Evolutionary conservation across 2,329 filamentous ascomycete species (phyloP), one percentile per base, ranked within the genome.

Genomic region (Ophiocordyceps camponoti-leonardi): DNA sequence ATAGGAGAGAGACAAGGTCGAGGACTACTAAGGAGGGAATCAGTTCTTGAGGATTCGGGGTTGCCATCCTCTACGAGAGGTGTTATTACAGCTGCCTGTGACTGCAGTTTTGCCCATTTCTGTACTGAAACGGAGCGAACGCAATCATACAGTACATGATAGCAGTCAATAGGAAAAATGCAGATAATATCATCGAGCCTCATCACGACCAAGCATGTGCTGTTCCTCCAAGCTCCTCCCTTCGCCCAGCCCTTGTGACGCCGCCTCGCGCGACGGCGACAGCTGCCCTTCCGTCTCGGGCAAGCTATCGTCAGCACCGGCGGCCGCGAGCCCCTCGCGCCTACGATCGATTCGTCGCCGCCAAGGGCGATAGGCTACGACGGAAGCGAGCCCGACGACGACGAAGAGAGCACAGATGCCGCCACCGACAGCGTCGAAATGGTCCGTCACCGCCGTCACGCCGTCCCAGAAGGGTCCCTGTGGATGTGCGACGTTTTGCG

Each of bases 381-480:
- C 73, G 8, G 85, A 86, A 0, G 83, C 68, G 2, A 77, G 60
- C 0, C 87, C 90, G 42, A 86, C 81, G 0, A 94, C 60, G 0
- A 94, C 63, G 53, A 96, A 96, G 0, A 85, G 69, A 0, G 80
- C 87, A 51, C 88, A 94, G 31, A 98, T 94, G 16, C 73, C 75
- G 1, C 85, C 92, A 11, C 88, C 87, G 42, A 94, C 80, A 49
- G 90, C 75, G 61, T 94, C 86, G 53, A 86, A 94, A 58, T 87
- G 72, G 50, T 94, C 85, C 0, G 83, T 79, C 1, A 83, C 78
- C 1, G 70, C 74, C 44, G 77, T 74, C 0, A 96, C 83, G 1
- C 87, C 88, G 45, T 94, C 80, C 92, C 92, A 96, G 61, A 96
- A 95, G n/a, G 61, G 62, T 0, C 86, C 87, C 16, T 72, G 45